Conservation (phyloP, 495 filamentous ascomycete genomes). For the Aspergillus affinis region DNA sequence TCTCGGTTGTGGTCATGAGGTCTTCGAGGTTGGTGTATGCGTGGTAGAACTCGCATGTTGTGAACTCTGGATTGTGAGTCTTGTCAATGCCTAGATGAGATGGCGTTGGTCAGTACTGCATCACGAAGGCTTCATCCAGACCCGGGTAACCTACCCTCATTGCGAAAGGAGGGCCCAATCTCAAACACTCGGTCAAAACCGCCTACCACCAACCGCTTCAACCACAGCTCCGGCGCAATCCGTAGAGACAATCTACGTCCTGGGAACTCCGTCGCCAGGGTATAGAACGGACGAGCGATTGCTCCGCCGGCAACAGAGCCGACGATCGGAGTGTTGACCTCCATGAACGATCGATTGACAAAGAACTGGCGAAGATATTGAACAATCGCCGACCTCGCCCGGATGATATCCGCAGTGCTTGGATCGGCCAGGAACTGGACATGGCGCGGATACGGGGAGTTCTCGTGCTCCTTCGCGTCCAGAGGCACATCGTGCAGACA, state of each 20-base stretch:
- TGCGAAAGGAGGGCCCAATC: constrained; percentile 89
- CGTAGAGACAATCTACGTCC: constrained; percentile 68
- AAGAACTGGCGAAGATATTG: constrained; percentile 74
- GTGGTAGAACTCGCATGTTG: constrained; percentile 94
- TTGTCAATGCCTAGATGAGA: constrained; percentile 68
- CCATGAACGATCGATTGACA: constrained; percentile 66
- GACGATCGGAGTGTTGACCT: constrained; percentile 89
- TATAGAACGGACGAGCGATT: constrained; percentile 80
- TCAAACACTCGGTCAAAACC: constrained; percentile 91
- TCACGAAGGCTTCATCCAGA: not conserved
- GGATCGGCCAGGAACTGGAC: constrained; percentile 78
- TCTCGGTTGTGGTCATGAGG: constrained; percentile 72
- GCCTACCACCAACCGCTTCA: constrained; percentile 88
- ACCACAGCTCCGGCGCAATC: constrained; percentile 92
- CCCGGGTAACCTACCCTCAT: constrained; percentile 64
- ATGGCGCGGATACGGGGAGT: constrained; percentile 65
- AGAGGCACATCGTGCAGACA: constrained; percentile 73
- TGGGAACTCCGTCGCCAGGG: constrained; percentile 67
- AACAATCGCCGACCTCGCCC: constrained; percentile 71
- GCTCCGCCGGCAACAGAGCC: constrained; percentile 76
- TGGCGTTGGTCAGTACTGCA: not conserved
- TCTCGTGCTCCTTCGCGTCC: constrained; percentile 62
- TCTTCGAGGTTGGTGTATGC: constrained; percentile 77
- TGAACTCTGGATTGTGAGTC: constrained; percentile 96
- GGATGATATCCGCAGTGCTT: constrained; percentile 62